Evolutionary conservation across 2,329 filamentous ascomycete genomes (phyloP), one percentile per base, ranked within the genome.

Genomic region (Metarhizium sp.): DNA sequence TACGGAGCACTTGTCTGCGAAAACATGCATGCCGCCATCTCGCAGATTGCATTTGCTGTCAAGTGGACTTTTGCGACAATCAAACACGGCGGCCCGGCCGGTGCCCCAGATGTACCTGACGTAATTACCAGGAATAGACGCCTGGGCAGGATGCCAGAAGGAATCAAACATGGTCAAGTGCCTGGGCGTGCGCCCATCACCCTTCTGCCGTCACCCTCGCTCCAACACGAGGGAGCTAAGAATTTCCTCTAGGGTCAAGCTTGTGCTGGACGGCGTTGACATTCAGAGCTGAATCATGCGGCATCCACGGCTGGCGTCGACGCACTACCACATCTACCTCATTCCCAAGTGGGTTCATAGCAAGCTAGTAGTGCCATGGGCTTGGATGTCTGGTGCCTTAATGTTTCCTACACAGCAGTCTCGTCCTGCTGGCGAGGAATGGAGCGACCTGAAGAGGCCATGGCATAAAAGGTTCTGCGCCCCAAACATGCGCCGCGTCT

Each of bases 391-490:
- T n/a, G n/a, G n/a, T 32, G 29, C 47, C 49, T 51, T 25, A 25
- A 25, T 25, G 20, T 25, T 34, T 25, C 29, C 50, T 11, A 25
- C 3, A 46, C 16, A 40, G 20, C 20, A 20, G 25, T 52, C 38
- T 52, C 11, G 18, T 52, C 20, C 32, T 42, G 50, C 25, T n/a
- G 50, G 36, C 40, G 20, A 29, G 13, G 40, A 14, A 34, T 10
- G 10, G 11, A 38, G 48, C 25, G 25, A 25, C 25, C 25, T 25
- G 25, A 25, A 25, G 3, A 45, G 43, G n/a, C 13, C 29, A 48
- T 43, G 52, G 34, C 55, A 57, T 59, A 59, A 53, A 59, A 57
- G 55, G 50, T 55, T 56, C 42, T 51, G 43, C 43, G 53, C 42
- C 40, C 42, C 53, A 49, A 30, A 25, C 40, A 20, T 42, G 47